Base-by-base conservation (phyloP, 305 asterid species). In the Solanum aculeatissimum region DNA sequence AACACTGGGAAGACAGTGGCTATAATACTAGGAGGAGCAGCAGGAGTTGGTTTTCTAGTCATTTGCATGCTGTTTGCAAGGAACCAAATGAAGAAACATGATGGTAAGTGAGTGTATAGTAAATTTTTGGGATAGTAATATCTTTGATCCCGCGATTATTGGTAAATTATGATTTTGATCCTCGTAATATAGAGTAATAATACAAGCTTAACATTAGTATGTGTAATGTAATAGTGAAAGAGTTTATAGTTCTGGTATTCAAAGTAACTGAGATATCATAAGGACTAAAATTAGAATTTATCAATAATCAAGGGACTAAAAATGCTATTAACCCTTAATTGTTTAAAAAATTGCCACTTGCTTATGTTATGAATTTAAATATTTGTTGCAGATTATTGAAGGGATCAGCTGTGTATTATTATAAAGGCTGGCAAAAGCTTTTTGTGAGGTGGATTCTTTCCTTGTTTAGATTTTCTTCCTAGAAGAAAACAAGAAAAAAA, bases 1-100 rank as follows among this genome's bases (percentile, higher is more conserved):
- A 92, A 86, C 86, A 92, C 95, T 63, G 98, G 97, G 68, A 95
- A 95, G 84, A 95, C 98, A 0, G 94, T 94, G 90, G 98, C 98
- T 53, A 94, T 95, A 68, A 94, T 95, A 87, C 62, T 93, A 83
- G 98, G 98, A 92, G 98, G 98, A 87, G 98, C 98, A 79, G 98
- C 98, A 29, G 97, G 97, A 53, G 98, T 95, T 80, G 98, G 94
- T 43, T 92, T 95, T 90, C 83, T 95, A 87, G 92, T 94, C 84
- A 93, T 94, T 89, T 92, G 85, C 87, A 70, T 92, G 91, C 93
- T 95, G 81, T 94, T 94, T 91, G 93, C 92, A 65, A 94, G 94
- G 90, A 82, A 84, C 83, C 86, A 91, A 84, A 25, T 89, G 88
- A 95, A 95, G 95, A 94, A 90, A 91, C 96, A 90, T 89, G 95